phyloP scores from a whole-genome alignment of 192 early-diverging fungal genomes.

The Phycomyces blakesleeanus region DNA sequence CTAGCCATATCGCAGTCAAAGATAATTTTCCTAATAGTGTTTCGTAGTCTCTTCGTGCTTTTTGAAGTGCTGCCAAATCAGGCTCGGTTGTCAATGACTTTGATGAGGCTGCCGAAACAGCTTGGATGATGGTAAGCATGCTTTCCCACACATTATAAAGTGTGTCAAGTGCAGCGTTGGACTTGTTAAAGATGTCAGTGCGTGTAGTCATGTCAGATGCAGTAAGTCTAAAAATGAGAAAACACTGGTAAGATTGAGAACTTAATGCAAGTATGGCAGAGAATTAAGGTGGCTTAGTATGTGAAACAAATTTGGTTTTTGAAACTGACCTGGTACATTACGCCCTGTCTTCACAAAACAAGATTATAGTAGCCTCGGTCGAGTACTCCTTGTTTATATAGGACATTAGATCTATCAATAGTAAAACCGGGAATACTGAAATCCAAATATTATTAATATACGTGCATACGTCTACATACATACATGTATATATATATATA shows the following conservation, averaged over 20 bases:
- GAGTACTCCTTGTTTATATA: no score
- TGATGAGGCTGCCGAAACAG: constrained; percentile 6
- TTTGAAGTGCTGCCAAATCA: constrained; percentile 15
- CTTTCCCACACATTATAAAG: constrained; percentile 21
- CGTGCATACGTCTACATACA: no score
- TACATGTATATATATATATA: no score
- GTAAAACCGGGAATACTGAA: no score
- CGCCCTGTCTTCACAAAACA: no score
- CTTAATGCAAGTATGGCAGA: neutral
- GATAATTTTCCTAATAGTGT: constrained; percentile 5
- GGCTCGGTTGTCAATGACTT: constrained; percentile 19
- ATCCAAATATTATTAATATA: no score
- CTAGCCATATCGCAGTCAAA: constrained; percentile 5
- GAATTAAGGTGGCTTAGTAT: neutral
- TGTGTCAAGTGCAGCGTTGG: constrained; percentile 16
- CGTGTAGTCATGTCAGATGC: constrained; percentile 3
- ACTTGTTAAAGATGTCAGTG: constrained; percentile 8
- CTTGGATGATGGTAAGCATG: constrained; percentile 18
- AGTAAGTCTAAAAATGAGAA: neutral
- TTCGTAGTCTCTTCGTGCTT: constrained; percentile 21
- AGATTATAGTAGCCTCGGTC: no score
- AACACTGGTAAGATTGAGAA: neutral
- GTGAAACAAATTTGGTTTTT: no score
- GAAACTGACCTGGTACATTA: no score
- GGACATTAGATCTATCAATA: no score